Percentiles rank a stretch among this genome's conserved stretches.
Evolutionary conservation across 495 filamentous ascomycete genomes (phyloP).

Genomic region (Geoglossum glabrum): DNA sequence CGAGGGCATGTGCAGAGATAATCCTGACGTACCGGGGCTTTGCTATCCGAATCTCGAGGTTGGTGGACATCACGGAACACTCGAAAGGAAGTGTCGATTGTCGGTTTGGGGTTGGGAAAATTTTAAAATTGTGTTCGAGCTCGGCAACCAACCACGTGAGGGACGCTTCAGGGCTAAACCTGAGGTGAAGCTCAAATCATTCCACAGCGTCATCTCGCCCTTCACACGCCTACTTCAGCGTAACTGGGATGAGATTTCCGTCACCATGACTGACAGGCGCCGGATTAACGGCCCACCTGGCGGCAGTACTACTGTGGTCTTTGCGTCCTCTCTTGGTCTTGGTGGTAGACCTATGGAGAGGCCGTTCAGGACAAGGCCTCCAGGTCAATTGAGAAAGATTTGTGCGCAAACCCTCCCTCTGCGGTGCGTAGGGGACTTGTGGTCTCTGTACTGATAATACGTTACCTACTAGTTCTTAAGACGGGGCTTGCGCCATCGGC

Average conservation of each 20-base stretch:
- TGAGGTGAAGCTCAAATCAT: neutral
- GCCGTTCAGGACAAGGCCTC: constrained; percentile 31
- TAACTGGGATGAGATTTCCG: neutral
- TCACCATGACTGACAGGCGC: constrained; percentile 60
- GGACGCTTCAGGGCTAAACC: constrained; percentile 1
- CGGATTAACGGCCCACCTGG: constrained; percentile 75
- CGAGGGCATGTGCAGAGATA: neutral
- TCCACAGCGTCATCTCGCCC: neutral
- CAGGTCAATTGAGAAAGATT: constrained; percentile 57
- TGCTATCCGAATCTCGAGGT: neutral
- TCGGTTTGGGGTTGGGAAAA: no score
- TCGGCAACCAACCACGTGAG: neutral
- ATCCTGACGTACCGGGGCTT: neutral
- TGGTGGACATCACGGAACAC: neutral
- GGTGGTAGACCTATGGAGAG: constrained; percentile 18
- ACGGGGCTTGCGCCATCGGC: constrained; percentile 86
- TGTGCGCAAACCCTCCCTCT: constrained; percentile 34
- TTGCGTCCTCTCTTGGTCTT: constrained; percentile 25
- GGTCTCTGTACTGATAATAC: neutral
- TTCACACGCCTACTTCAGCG: neutral
- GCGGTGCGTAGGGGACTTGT: neutral
- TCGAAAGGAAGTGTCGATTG: no score
- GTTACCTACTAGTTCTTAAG: constrained; percentile 44
- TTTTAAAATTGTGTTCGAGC: no score
- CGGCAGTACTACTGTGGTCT: constrained; percentile 58